These are phyloP conservation scores for Bjerkandera adusta DNA, from an alignment of 1,284 basidiomycete species.

Conservation along the genomic window DNA sequence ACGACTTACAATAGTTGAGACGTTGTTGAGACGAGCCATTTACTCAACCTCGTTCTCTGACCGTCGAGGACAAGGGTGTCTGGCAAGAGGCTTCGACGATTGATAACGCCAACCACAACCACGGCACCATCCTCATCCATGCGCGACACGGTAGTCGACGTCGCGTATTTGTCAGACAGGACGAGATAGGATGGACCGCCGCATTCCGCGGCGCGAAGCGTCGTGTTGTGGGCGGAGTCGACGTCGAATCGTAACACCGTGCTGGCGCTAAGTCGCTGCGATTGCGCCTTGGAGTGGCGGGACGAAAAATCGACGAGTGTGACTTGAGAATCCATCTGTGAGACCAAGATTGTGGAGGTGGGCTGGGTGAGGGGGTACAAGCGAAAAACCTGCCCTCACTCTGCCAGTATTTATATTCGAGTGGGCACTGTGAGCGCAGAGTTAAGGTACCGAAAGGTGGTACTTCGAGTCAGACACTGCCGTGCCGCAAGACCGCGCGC, in stretches of 20 bases:
- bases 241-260: background rate
- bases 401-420: no score
- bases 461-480: background rate
- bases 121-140: background rate
- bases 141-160: constrained; percentile 1
- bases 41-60: background rate
- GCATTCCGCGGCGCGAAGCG: background rate
- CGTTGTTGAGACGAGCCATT: constrained; percentile 7
- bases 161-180: constrained; percentile 5
- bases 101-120: background rate
- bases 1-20: constrained; percentile 4
- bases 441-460: background rate
- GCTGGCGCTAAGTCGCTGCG: background rate
- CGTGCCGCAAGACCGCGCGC: background rate
- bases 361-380: background rate
- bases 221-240: constrained; percentile 7
- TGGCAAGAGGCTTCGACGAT: constrained; percentile 3
- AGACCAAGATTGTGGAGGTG: background rate
- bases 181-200: constrained; percentile 1
- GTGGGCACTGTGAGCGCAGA: background rate
- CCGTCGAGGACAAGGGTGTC: constrained; percentile 7
- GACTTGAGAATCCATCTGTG: constrained; percentile 10
- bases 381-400: no score
- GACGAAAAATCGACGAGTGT: constrained; percentile 9
- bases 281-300: background rate